Evolutionary conservation across 2,329 filamentous ascomycete genomes (phyloP), one percentile per base, ranked within the genome.

Genomic region (Fusarium bulbicola): DNA sequence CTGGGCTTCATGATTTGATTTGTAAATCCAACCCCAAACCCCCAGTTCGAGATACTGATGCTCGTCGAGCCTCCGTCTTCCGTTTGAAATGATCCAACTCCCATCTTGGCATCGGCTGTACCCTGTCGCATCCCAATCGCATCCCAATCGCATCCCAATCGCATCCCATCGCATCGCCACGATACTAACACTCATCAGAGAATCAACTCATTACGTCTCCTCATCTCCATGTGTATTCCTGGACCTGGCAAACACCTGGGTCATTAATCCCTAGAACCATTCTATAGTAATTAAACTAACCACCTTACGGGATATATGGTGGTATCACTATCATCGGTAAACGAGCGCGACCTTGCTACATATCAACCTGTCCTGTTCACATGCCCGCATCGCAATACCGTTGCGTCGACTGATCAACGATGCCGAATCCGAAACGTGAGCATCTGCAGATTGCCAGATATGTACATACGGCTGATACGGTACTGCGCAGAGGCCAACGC

Each of bases 71-170:
- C 37, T 64, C 45, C 45, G 24, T 49, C 54, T 50, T 58, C 42
- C 56, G 56, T 59, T 59, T 43, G 56, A 34, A 63, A 63, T 63
- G 42, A 40, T 60, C 61, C 66, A 66, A 66, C 61, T 61, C 52
- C 61, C 54, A 72, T 74, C 75, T 76, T 77, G 73, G 73, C 68
- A 74, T 59, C 53, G 67, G 53, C 53, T 32, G 47, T 34, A 24
- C 43, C 34, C 42, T 66, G 50, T 30, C 50, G 50, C 36, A 54
- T 54, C 50, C 50, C 50, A 54, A 26, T 26, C 26, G 26, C 26
- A 26, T 26, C 52, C 39, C 59, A 46, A n/a, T n/a, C n/a, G n/a
- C n/a, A n/a, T n/a, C n/a, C n/a, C n/a, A n/a, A 73, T 59, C 52
- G 34, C 42, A 59, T 62, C 52, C 39, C 59, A 46, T 76, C 66